Base-by-base conservation (phyloP, 495 filamentous ascomycete genomes). In the Penicillium canescens region DNA sequence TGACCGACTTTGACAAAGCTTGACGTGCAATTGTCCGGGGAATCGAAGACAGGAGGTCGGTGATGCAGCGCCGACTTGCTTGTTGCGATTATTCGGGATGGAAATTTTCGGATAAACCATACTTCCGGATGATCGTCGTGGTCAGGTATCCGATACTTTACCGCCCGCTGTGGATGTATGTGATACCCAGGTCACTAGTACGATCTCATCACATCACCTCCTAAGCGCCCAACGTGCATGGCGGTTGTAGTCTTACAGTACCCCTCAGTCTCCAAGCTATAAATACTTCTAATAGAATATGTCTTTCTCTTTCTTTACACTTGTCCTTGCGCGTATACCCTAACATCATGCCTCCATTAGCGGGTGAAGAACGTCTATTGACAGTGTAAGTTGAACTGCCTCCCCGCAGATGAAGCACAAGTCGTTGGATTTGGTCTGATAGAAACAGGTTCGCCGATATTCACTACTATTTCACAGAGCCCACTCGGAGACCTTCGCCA, bases 391-490 rank as follows among this genome's bases (percentile, higher is more conserved):
- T 68, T 14, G 18, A 46, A 37, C 51, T 55, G 41, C 54, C 37
- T 57, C 62, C 62, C 61, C 63, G 59, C 66, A 65, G 31, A 11
- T 21, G 20, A 13, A 21, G 16, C 24, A 16, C 28, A 48, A 41
- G 14, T 37, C 23, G 14, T 49, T 12, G 40, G 20, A 14, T 21
- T 46, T 57, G 56, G 36, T 56, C 42, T 40, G 16, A 35, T 13
- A 44, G 16, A 16, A 13, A 38, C 69, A 96, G 92, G 62, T 95
- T 91, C 65, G 90, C 85, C 16, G 92, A 96, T 67, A 77, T 95
- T 40, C 92, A 96, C 71, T 96, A 93, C 69, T 96, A 86, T 67
- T 95, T 96, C 72, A 79, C 84, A 9, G 77, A 81, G 14, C 89
- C 91, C 3, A 81, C 82, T 2, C 75, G 79, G 20, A 87, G 84